Evolutionary conservation across 2,329 filamentous ascomycete species (phyloP), one percentile per base, ranked within the genome.

Genomic region (Boeremia lycopersici): DNA sequence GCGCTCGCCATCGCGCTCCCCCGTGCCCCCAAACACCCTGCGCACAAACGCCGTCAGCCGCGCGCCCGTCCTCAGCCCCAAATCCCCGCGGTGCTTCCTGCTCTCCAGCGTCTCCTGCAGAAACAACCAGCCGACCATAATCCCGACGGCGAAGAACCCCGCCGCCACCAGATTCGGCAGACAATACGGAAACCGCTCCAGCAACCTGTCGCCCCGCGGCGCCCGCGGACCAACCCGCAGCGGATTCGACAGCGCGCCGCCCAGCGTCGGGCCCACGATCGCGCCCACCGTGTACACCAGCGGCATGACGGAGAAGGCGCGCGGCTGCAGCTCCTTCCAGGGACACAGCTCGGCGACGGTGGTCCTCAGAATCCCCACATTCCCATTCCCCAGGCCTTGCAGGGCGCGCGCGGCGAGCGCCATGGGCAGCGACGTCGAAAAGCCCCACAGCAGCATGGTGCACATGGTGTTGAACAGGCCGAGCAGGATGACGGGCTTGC

Each of bases 331-430:
- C 69, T 92, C 89, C 72, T 76, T 91, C 73, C 95, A 87, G 0
- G 91, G 90, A 1, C 96, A 92, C 82, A 97, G 87, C 74, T 97
- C 93, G 0, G 93, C 93, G 2, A 97, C 92, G 78, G 95, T 91
- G 13, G 91, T 96, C 61, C 93, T 81, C 60, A 97, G 88, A 58
- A 97, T 97, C 1, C 95, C 79, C 10, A 81, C 78, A 70, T 97
- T 98, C 48, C 93, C 95, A 70, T 96, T 97, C 39, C 89, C 87
- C 9, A 88, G 82, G 1, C 95, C 93, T 64, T 90, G 84, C n/a
- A 97, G 78, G 6, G 86, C 89, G 68, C 93, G 85, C 11, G 91
- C 84, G 4, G 82, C 73, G 35, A 99, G 88, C 0, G 93, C 90
- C 90, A 95, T 93, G 3, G 85, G 76, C 9, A 98, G 76, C 60